phyloP scores from a whole-genome alignment of 106 monocot species.

The Hemerocallis citrina region DNA sequence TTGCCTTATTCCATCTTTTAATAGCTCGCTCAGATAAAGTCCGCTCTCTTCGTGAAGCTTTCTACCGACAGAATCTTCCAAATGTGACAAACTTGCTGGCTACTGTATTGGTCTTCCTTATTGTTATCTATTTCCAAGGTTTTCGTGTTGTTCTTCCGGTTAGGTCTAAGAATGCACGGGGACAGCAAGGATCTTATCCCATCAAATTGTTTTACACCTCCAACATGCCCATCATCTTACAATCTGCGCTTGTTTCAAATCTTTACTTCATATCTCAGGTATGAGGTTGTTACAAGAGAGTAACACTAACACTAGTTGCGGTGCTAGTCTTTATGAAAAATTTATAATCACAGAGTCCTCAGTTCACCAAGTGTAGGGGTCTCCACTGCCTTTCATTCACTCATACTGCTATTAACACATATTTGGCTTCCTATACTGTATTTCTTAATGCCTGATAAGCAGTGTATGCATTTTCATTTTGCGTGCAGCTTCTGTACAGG shows the following conservation, averaged over 20 bases:
- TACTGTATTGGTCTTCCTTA: conserved; percentile 28
- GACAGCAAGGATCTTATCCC: conserved; percentile 19
- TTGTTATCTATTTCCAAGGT: conserved; percentile 38
- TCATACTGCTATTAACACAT: background rate
- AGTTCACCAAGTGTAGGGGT: no score
- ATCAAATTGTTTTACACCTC: conserved; percentile 38
- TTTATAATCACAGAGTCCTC: no score
- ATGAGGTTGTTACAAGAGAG: background rate
- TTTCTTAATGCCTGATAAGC: background rate
- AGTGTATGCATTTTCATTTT: background rate
- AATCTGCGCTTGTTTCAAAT: conserved; percentile 39
- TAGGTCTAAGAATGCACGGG: conserved; percentile 34
- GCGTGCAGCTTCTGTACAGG: conserved; percentile 27
- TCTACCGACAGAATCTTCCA: conserved; percentile 28
- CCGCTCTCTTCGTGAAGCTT: conserved; percentile 23
- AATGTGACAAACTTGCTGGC: conserved; percentile 37
- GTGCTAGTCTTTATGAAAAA: no score
- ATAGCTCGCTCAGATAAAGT: conserved; percentile 33
- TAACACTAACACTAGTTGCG: background rate
- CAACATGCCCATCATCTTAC: conserved; percentile 36
- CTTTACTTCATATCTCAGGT: conserved; percentile 36
- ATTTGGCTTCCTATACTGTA: background rate
- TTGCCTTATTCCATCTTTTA: conserved; percentile 36
- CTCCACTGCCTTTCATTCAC: no score
- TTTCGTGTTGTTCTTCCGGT: conserved; percentile 37